Evolutionary conservation across 2,329 filamentous ascomycete genomes (phyloP).

Genomic region (Verticillium nubilum): DNA sequence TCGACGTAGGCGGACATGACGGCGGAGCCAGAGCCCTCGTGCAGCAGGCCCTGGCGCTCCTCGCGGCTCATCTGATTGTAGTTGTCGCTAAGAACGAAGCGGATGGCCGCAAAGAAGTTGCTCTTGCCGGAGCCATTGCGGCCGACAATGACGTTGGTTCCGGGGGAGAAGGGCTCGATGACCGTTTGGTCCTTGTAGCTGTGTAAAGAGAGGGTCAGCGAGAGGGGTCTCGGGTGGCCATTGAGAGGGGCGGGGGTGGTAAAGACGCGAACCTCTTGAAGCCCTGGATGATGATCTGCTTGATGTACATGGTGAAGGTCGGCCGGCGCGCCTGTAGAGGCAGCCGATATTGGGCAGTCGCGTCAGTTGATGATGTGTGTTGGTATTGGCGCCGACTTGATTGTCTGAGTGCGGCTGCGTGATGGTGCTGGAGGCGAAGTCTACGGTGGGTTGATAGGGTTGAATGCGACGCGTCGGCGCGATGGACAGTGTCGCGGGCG

Average conservation of each 20-base stretch:
- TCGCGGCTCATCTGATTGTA: slow-evolving; percentile 95
- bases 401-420: not conserved
- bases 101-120: slow-evolving; percentile 98
- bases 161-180: slow-evolving; percentile 95
- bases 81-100: slow-evolving; percentile 95
- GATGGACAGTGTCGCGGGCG: slow-evolving; percentile 4
- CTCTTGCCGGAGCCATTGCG: slow-evolving; percentile 99
- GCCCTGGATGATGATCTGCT: slow-evolving; percentile 99
- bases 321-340: slow-evolving; percentile 9
- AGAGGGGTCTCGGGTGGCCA: slow-evolving; percentile 13
- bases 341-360: slow-evolving; percentile 4
- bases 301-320: slow-evolving; percentile 78
- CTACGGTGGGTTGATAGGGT: slow-evolving; percentile 2
- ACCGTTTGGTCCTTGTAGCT: slow-evolving; percentile 99
- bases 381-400: not conserved
- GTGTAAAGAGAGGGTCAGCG: slow-evolving; percentile 12
- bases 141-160: slow-evolving; percentile 97
- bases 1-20: slow-evolving; percentile 99
- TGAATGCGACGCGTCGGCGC: slow-evolving; percentile 11
- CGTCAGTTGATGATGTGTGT: not conserved
- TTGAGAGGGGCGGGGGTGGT: not conserved
- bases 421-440: not conserved
- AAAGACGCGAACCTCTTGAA: slow-evolving; percentile 76
- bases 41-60: slow-evolving; percentile 91
- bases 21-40: slow-evolving; percentile 94